Evolutionary conservation across 2,329 filamentous ascomycete genomes (phyloP).

Genomic region (Cytospora piceicola): DNA sequence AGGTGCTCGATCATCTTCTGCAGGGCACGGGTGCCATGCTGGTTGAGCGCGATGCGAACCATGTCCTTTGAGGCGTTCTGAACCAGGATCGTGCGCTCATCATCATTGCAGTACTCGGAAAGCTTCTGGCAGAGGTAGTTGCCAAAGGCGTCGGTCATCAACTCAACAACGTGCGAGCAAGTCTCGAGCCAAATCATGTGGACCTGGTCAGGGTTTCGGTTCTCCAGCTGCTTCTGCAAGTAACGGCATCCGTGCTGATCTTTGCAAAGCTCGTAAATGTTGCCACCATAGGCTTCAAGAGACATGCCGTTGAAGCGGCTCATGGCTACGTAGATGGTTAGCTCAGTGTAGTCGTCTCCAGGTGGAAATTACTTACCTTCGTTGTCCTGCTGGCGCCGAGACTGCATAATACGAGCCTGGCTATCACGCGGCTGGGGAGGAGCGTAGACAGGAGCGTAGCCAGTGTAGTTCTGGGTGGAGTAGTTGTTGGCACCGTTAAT

Average conservation of each 20-base stretch:
- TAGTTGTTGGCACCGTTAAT: slow-evolving; percentile 58
- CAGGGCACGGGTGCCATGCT: slow-evolving; percentile 92
- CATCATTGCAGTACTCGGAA: slow-evolving; percentile 91
- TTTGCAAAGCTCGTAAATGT: slow-evolving; percentile 91
- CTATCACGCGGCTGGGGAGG: slow-evolving; percentile 64
- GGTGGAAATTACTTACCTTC: slow-evolving; percentile 58
- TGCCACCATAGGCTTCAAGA: slow-evolving; percentile 77
- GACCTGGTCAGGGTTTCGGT: slow-evolving; percentile 79
- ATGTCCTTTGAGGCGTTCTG: slow-evolving; percentile 86
- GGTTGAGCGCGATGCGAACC: slow-evolving; percentile 92
- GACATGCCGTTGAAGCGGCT: slow-evolving; percentile 83
- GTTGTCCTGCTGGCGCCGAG: slow-evolving; percentile 73
- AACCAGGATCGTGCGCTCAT: slow-evolving; percentile 91
- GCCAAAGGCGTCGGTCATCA: slow-evolving; percentile 99
- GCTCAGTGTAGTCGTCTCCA: slow-evolving; percentile 28
- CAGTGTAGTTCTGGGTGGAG: slow-evolving; percentile 59
- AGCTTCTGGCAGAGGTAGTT: slow-evolving; percentile 99
- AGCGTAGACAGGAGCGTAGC: slow-evolving; percentile 58
- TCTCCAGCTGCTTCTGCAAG: slow-evolving; percentile 95
- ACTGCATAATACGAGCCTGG: slow-evolving; percentile 75
- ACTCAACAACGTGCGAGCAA: slow-evolving; percentile 88
- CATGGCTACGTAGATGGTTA: slow-evolving; percentile 56
- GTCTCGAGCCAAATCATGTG: slow-evolving; percentile 96
- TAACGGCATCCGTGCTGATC: slow-evolving; percentile 98
- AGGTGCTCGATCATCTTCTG: slow-evolving; percentile 99